Evolutionary conservation across 371 early-diverging fungal genomes (phyloP), one percentile per base, ranked within the genome.

Genomic region (Saksenaea vasiformis): DNA sequence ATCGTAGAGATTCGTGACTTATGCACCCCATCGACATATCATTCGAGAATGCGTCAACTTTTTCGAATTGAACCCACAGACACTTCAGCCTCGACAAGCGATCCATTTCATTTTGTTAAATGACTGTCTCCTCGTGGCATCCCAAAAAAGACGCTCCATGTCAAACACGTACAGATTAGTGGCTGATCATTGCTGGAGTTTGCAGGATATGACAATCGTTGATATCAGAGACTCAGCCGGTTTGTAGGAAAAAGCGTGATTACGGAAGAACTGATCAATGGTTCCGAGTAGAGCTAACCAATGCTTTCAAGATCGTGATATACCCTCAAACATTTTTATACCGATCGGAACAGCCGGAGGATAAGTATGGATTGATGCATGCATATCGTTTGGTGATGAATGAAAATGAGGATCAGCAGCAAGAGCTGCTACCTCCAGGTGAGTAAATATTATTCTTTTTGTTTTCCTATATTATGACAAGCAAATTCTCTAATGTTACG

Each of bases 161-260:
- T 74, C 86, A 15, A 80, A 89, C 31, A 89, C 90, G 60, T 78
- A 81, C 54, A 82, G 87, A 58, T 74, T 95, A 61, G 86, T 94
- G 2, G 92, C 93, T 0, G 95, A 95, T 54, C 82, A 87, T 55
- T 91, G 92, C 58, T 93, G 90, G 85, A 63, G 70, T 24, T 67
- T 96, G 22, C 73, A 83, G 22, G 93, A 95, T 24, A 82, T 93
- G 19, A 88, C 87, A 0, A 81, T 95, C 2, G 85, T 90, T 17
- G 96, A 97, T 60, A 77, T 95, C 63, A 88, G 88, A 67, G 95
- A 95, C 66, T 80, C 92, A 0, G 62, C 83, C 56, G 92, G 92
- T 86, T 82, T 65, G 58, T 24, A 22, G 17, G 28, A 9, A 24
- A 14, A 56, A 28, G 17, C 11, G 22, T 57, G 7, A 15, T 36